Conservation (phyloP, 2,329 filamentous ascomycete genomes). For the Alternaria ventricosa region DNA sequence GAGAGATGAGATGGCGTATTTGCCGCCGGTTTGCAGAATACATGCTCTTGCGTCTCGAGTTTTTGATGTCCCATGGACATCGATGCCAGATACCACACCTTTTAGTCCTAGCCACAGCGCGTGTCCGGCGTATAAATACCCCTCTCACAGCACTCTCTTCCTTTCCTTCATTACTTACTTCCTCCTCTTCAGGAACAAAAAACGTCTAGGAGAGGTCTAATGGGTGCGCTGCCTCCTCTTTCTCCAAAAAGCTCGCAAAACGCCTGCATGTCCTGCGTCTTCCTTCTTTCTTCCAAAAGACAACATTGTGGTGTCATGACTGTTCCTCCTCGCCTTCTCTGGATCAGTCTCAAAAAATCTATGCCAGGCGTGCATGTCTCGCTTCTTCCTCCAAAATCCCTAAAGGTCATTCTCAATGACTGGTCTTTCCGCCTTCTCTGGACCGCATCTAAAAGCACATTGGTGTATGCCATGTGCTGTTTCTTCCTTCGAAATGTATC, state of each 20-base stretch:
- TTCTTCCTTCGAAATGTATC: too few relatives aligned
- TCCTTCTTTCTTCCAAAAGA: neutral
- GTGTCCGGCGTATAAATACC: neutral
- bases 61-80: neutral
- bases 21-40: neutral
- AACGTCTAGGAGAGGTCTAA: neutral
- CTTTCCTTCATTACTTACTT: neutral
- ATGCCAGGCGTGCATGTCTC: rapidly evolving
- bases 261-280: neutral
- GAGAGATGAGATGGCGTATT: neutral
- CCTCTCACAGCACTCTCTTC: neutral
- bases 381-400: neutral
- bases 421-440: too few relatives aligned
- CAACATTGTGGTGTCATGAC: neutral
- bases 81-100: neutral
- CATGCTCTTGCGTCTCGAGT: neutral
- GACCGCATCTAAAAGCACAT: too few relatives aligned
- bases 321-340: neutral
- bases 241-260: too few relatives aligned
- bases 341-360: neutral
- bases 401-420: too few relatives aligned
- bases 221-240: neutral
- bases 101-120: neutral
- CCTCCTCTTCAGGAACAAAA: neutral
- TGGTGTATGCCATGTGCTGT: too few relatives aligned